Evolutionary conservation across 345 rosid species (phyloP).

Genomic region (Adansonia digitata): DNA sequence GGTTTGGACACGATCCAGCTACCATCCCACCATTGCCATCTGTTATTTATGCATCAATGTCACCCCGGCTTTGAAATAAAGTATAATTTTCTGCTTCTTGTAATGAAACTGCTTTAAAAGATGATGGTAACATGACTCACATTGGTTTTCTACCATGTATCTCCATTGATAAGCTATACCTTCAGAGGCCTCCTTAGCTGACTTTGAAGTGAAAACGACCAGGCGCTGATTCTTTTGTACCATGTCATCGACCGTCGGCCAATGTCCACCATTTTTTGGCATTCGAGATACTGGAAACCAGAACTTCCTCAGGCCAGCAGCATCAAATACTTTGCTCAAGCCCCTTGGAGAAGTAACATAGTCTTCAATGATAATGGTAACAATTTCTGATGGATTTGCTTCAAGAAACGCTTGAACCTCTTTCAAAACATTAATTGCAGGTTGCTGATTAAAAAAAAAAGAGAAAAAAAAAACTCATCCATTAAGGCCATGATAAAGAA

Average conservation of each 20-base stretch:
- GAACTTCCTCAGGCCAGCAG: constrained; percentile 61
- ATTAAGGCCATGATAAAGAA: background rate
- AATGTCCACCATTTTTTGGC: constrained; percentile 76
- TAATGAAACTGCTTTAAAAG: background rate
- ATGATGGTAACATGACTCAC: constrained; percentile 37
- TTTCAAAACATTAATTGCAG: constrained; percentile 63
- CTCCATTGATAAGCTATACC: constrained; percentile 81
- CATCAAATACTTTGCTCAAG: constrained; percentile 57
- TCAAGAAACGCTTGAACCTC: constrained; percentile 60
- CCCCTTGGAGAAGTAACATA: constrained; percentile 69
- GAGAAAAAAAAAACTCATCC: background rate
- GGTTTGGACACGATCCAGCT: constrained; percentile 63
- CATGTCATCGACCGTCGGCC: constrained; percentile 81
- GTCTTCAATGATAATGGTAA: constrained; percentile 80
- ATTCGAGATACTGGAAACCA: constrained; percentile 76
- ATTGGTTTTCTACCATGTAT: constrained; percentile 79
- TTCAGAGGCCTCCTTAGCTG: constrained; percentile 66
- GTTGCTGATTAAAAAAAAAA: constrained; percentile 37
- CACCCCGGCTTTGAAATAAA: background rate
- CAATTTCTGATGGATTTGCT: constrained; percentile 56
- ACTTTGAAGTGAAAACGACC: constrained; percentile 68
- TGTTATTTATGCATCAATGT: constrained; percentile 26
- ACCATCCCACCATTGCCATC: constrained; percentile 78
- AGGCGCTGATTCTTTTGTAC: constrained; percentile 59
- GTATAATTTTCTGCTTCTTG: background rate